Evolutionary conservation across 1,139 yeast species (phyloP).

Genomic region (Taphrina betulina): DNA sequence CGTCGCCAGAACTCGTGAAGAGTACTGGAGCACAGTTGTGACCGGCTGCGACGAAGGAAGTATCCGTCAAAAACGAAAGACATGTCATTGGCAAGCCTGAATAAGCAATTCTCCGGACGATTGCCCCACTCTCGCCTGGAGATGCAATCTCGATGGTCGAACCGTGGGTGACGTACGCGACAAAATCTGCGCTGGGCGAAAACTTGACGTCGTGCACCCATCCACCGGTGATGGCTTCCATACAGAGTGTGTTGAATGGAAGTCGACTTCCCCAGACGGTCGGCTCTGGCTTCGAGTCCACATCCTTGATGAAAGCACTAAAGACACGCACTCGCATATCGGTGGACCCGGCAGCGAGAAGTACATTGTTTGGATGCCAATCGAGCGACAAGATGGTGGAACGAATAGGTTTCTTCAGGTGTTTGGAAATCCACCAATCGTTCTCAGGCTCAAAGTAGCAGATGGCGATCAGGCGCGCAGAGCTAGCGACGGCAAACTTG

Average conservation of each 20-base stretch:
- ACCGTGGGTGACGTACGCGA: conserved; percentile 64
- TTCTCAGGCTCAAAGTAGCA: conserved; percentile 95
- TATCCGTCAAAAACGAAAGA: conserved; percentile 64
- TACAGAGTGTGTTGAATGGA: conserved; percentile 91
- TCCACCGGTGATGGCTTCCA: conserved; percentile 70
- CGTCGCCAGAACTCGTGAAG: conserved; percentile 65
- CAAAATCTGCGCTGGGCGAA: conserved; percentile 71
- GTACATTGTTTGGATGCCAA: conserved; percentile 94
- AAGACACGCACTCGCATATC: conserved; percentile 94
- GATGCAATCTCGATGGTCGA: conserved; percentile 51
- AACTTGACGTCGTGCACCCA: conserved; percentile 93
- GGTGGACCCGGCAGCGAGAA: conserved; percentile 87
- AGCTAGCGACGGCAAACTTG: conserved; percentile 96
- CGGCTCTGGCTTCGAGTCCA: conserved; percentile 78
- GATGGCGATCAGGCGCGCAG: conserved; percentile 89
- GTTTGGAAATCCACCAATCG: conserved; percentile 99
- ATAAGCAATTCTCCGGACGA: conserved; percentile 52
- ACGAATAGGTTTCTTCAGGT: conserved; percentile 85
- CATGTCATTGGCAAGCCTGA: conserved; percentile 80
- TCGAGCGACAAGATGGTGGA: conserved; percentile 80
- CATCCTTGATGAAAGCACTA: conserved; percentile 86
- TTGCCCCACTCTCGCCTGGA: conserved; percentile 35
- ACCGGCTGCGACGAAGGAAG: conserved; percentile 80
- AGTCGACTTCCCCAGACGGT: conserved; percentile 91
- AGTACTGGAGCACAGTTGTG: conserved; percentile 89